Base-by-base conservation (phyloP, 768 basidiomycete genomes). In the Boletales sp. region DNA sequence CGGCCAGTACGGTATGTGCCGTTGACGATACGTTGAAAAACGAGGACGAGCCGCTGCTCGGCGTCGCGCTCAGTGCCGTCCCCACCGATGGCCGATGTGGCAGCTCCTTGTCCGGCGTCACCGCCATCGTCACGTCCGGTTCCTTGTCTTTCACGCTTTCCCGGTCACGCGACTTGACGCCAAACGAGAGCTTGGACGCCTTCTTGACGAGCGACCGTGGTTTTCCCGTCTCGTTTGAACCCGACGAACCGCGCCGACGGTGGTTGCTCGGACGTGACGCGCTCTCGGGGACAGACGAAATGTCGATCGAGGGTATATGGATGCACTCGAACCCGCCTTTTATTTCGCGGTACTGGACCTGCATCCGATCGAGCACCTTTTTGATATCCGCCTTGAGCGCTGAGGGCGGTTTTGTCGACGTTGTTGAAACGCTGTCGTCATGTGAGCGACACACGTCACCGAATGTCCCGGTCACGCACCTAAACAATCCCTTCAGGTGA, bases 281-380 rank as follows among this genome's bases (percentile, higher is more conserved):
- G 69, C 58, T 55, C 54, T 63, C 66, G 10, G 82, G 78, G 12
- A 95, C 76, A 13, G 90, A 87, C 4, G 87, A 77, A 10, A 97
- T 70, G 63, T 97, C 94, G 67, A 98, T 97, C 27, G 91, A 94
- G 0, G 95, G 95, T 29, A 90, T 69, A 66, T 99, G 93, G 19
- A 95, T 89, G 71, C 97, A 99, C 67, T 99, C 95, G 66, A 92
- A 98, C 3, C 95, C 97, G 50, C 83, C 76, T 70, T 86, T 90
- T 57, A 82, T 92, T 66, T 93, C 89, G 36, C 92, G 81, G 65
- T 97, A 93, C 67, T 93, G 91, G 30, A 99, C 88, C 55, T 94
- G 93, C 83, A 98, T 92, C 41, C 94, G 82, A 60, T 94, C 90
- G 35, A 98, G 78, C 2, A 97, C 94, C 12, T 81, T 80, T 43